These are phyloP conservation scores for Lentinula lateritia DNA, from an alignment of 768 basidiomycete genomes.

Conservation along the genomic window DNA sequence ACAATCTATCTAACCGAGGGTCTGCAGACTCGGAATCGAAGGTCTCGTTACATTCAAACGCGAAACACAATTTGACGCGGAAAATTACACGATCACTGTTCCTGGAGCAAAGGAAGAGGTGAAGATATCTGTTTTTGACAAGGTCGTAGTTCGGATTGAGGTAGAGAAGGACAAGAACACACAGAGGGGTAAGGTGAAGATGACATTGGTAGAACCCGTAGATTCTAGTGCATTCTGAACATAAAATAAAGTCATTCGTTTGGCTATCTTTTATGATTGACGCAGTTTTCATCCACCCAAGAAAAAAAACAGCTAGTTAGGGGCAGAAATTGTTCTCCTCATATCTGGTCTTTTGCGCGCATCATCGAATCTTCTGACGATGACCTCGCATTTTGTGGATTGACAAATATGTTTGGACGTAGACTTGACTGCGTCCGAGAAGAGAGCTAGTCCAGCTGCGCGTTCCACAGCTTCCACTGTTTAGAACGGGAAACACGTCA, in stretches of 20 bases:
- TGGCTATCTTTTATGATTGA: too few species aligned
- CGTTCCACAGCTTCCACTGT: conserved; percentile 90
- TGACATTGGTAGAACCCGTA: conserved; percentile 67
- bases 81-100: conserved; percentile 80
- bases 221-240: conserved; percentile 36
- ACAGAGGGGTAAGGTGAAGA: conserved; percentile 84
- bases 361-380: conserved; percentile 89
- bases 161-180: conserved; percentile 96
- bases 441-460: conserved; percentile 82
- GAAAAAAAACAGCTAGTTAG: conserved; percentile 24
- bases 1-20: not conserved
- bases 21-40: conserved; percentile 79
- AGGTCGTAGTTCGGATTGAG: conserved; percentile 83
- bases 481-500: not conserved
- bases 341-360: conserved; percentile 60
- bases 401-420: conserved; percentile 84
- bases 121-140: conserved; percentile 85
- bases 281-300: too few species aligned
- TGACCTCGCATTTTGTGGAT: conserved; percentile 81
- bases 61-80: conserved; percentile 84
- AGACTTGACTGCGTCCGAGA: conserved; percentile 74
- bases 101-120: conserved; percentile 42
- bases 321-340: conserved; percentile 49
- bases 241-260: too few species aligned
- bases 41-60: conserved; percentile 93